These are phyloP conservation scores for Lecanicillium sp. DNA, from an alignment of 2,329 filamentous ascomycete genomes.

Conservation along the genomic window DNA sequence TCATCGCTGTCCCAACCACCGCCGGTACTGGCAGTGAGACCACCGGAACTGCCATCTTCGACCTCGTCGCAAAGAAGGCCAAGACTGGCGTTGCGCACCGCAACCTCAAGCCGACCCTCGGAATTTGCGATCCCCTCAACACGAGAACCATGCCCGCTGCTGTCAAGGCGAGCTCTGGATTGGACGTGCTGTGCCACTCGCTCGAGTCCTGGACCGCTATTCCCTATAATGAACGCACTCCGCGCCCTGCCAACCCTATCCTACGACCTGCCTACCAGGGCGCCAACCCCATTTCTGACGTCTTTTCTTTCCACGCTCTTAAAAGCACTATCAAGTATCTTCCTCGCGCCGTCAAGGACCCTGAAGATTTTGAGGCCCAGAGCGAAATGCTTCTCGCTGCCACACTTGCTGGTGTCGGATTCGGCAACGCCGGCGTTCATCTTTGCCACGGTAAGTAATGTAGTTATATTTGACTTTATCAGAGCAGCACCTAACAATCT, in stretches of 20 bases:
- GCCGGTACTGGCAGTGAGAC: conserved; percentile 88
- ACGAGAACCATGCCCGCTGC: conserved; percentile 93
- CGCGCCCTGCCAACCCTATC: conserved; percentile 82
- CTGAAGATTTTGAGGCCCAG: conserved; percentile 88
- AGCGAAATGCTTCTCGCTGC: conserved; percentile 92
- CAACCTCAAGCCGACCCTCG: conserved; percentile 89
- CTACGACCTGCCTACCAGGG: conserved; percentile 92
- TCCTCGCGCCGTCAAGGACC: conserved; percentile 77
- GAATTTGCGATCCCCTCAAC: conserved; percentile 81
- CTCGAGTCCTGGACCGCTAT: conserved; percentile 98
- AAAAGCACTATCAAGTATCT: conserved; percentile 84
- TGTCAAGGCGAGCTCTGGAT: conserved; percentile 83
- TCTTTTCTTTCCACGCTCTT: conserved; percentile 87
- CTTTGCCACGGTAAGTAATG: conserved; percentile 51
- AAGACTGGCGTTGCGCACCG: conserved; percentile 96
- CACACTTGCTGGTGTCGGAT: conserved; percentile 90
- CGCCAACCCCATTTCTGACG: conserved; percentile 94
- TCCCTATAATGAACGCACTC: conserved; percentile 79
- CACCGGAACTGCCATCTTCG: conserved; percentile 96
- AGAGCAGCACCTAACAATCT: neutral
- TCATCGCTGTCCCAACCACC: conserved; percentile 80
- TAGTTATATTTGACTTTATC: neutral
- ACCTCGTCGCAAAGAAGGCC: conserved; percentile 79
- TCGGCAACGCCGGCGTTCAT: conserved; percentile 96
- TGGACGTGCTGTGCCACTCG: conserved; percentile 92